Percentiles rank a stretch among this genome's conserved stretches.
Conservation (phyloP, 164 flowering plant genomes). For the Vitis rupestris region DNA sequence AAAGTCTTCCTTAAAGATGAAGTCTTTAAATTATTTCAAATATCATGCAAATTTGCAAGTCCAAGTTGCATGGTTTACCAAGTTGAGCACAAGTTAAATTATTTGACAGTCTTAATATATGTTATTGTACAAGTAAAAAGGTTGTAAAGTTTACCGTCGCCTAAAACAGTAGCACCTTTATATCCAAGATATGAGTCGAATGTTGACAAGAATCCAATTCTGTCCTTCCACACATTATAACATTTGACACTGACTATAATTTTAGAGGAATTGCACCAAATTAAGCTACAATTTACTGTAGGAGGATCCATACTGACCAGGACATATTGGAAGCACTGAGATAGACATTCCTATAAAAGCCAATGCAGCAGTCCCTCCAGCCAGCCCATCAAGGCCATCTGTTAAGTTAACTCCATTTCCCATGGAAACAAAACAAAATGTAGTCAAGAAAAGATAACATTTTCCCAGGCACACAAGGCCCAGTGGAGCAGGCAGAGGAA, state of each 20-base stretch:
- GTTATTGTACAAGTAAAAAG: background rate
- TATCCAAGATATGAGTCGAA: background rate
- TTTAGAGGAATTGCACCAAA: background rate
- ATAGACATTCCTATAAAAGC: conserved; percentile 88
- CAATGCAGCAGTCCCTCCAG: conserved; percentile 87
- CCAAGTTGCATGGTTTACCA: background rate
- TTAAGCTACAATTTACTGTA: background rate
- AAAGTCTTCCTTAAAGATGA: too few species aligned
- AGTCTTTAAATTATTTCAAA: too few species aligned
- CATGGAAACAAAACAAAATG: conserved; percentile 82
- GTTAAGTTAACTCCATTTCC: conserved; percentile 71
- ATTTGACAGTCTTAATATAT: background rate
- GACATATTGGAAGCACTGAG: conserved; percentile 86
- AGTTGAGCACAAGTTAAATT: background rate
- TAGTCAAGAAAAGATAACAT: conserved; percentile 51
- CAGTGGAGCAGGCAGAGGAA: conserved; percentile 81
- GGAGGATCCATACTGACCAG: conserved; percentile 49
- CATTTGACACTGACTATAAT: background rate
- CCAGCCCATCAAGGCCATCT: conserved; percentile 92
- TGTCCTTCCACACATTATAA: background rate
- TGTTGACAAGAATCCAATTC: background rate
- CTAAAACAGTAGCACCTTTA: background rate
- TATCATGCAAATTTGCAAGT: background rate
- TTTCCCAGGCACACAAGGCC: conserved; percentile 75
- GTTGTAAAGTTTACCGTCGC: too few species aligned